Evolutionary conservation across 441 rosid species (phyloP), one percentile per base, ranked within the genome.

Genomic region (Erodium texanum): DNA sequence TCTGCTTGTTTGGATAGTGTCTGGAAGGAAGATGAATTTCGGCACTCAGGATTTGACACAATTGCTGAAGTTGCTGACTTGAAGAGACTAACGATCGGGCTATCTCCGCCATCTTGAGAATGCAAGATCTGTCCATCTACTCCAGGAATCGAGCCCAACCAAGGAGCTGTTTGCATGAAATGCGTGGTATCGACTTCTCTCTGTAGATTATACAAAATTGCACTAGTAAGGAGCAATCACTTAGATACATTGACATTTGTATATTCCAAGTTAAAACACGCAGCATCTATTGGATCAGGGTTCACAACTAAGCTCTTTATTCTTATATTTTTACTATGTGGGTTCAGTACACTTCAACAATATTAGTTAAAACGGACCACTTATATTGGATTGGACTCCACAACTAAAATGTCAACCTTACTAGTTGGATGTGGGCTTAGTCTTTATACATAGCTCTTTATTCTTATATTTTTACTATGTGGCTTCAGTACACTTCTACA

Each of bases 1-100:
- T 95, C 98, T 81, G 99, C 99, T 73, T 92, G 97, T 82, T 95
- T 95, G 58, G 98, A 88, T 92, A 95, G 86, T 71, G 92, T 86
- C 79, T 87, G 86, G 82, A 92, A 95, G 69, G 95, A 89, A 64
- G 90, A 74, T 71, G 99, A 95, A 81, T 82, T 83, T 66, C 88
- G 84, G 72, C 95, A 92, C 66, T 85, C 81, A 14, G 97, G 93
- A 68, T 83, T 86, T 20, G 95, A 89, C 67, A 86, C 88, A 69
- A 89, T 78, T 32, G 92, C 95, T 67, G 92, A 79, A 62, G 89
- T 84, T 27, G 97, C 92, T 45, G 97, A 86, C 78, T 92, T 92
- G 71, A 95, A 89, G 79, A 95, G 96, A 74, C 75, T 85, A 67
- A 92, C 98, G 50, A 95, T 76, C 67, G 99, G 98, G 83, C 97